Evolutionary conservation across 176 grass and related monocot genomes (phyloP).

Genomic region (Coix lacrymajobi): DNA sequence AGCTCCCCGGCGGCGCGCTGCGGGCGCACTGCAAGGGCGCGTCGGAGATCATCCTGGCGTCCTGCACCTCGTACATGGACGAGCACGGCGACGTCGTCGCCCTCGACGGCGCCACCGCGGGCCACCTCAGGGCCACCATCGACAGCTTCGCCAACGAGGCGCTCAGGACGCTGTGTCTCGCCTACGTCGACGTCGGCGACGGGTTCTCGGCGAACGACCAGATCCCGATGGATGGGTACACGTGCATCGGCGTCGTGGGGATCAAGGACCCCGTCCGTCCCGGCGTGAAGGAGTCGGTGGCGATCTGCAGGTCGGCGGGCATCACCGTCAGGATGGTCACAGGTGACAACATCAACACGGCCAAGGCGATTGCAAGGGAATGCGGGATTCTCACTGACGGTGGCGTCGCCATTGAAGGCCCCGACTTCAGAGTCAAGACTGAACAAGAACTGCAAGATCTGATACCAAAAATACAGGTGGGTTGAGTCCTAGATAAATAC

Average conservation of each 20-base stretch:
- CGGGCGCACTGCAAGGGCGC: constrained; percentile 84
- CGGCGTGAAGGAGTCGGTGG: constrained; percentile 87
- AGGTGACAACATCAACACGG: constrained; percentile 97
- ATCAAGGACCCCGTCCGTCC: constrained; percentile 91
- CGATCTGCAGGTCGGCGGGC: constrained; percentile 82
- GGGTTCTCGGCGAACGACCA: constrained; percentile 49
- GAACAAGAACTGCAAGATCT: constrained; percentile 54
- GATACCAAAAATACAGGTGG: constrained; percentile 85
- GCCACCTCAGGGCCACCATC: constrained; percentile 59
- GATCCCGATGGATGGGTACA: constrained; percentile 73
- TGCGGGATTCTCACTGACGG: constrained; percentile 81
- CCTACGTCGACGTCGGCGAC: constrained; percentile 59
- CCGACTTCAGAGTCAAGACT: constrained; percentile 70
- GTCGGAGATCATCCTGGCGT: constrained; percentile 88
- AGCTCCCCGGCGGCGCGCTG: constrained; percentile 49
- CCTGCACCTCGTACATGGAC: constrained; percentile 63
- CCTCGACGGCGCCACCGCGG: constrained; percentile 49
- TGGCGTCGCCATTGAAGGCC: constrained; percentile 87
- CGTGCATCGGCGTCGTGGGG: constrained; percentile 88
- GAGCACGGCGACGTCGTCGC: constrained; percentile 46
- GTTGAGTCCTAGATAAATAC: neutral
- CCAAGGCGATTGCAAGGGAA: constrained; percentile 92
- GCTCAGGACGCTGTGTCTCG: constrained; percentile 82
- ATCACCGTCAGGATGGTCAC: constrained; percentile 96
- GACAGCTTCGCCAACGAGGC: constrained; percentile 89